Conservation (phyloP, 805 yeast species). For the Candida vaughaniae region DNA sequence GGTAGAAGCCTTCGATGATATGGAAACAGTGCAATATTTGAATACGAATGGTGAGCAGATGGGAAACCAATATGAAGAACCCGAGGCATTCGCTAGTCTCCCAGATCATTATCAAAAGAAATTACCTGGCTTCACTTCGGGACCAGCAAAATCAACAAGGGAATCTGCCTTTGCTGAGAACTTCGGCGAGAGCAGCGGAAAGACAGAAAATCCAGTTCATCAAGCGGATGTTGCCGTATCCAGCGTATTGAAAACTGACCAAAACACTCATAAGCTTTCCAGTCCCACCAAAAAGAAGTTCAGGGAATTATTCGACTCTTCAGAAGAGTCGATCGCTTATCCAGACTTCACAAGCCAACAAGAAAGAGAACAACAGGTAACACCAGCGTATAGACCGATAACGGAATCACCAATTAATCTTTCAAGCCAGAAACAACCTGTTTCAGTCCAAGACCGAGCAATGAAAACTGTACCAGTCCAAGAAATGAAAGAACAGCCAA, state of each 20-base stretch:
- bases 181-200: too few species aligned
- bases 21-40: slow-evolving; percentile 5
- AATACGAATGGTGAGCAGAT: neutral
- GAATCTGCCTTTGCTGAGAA: too few species aligned
- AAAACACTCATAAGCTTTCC: too few species aligned
- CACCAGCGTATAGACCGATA: neutral
- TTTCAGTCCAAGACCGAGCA: neutral
- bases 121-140: too few species aligned
- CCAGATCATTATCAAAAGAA: too few species aligned
- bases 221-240: too few species aligned
- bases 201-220: too few species aligned
- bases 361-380: neutral
- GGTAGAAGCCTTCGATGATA: neutral
- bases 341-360: neutral
- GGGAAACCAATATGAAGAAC: too few species aligned
- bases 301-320: slow-evolving; percentile 13
- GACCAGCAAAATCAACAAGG: too few species aligned
- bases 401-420: neutral
- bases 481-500: neutral
- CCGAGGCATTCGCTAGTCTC: too few species aligned
- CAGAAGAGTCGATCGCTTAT: slow-evolving; percentile 8
- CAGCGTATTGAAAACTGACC: too few species aligned
- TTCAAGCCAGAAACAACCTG: neutral
- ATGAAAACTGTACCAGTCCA: neutral
- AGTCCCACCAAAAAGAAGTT: too few species aligned